Evolutionary conservation across 2,329 filamentous ascomycete species (phyloP).

Genomic region (Diplodia sapinea): DNA sequence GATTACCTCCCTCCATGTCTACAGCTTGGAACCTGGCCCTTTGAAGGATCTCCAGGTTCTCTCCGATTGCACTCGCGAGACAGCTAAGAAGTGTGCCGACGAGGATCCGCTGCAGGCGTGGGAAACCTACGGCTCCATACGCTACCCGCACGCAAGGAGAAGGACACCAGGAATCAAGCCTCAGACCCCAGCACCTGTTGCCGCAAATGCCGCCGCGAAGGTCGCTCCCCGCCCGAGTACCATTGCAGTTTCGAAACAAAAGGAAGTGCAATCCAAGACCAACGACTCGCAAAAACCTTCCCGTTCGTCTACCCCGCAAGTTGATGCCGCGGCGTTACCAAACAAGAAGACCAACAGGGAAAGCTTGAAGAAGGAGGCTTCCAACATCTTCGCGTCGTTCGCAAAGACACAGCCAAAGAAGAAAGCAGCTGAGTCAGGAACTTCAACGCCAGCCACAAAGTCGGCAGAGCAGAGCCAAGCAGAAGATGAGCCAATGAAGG

Average conservation of each 20-base stretch:
- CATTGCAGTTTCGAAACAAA: slow-evolving; percentile 33
- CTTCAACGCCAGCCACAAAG: slow-evolving; percentile 43
- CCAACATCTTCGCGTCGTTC: slow-evolving; percentile 79
- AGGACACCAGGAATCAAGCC: slow-evolving; percentile 45
- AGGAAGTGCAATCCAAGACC: slow-evolving; percentile 36
- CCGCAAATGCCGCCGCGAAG: slow-evolving; percentile 36
- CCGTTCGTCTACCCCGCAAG: slow-evolving; percentile 43
- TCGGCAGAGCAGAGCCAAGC: slow-evolving; percentile 38
- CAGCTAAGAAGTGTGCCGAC: slow-evolving; percentile 60
- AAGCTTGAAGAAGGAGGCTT: slow-evolving; percentile 63
- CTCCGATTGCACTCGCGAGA: slow-evolving; percentile 69
- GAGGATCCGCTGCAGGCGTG: slow-evolving; percentile 66
- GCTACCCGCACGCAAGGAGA: slow-evolving; percentile 71
- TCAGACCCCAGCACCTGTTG: slow-evolving; percentile 37
- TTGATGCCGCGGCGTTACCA: slow-evolving; percentile 35
- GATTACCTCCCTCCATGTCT: slow-evolving; percentile 83
- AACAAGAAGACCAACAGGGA: slow-evolving; percentile 46
- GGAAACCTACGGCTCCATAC: slow-evolving; percentile 74
- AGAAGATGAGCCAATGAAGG: slow-evolving; percentile 60
- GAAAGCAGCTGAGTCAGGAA: slow-evolving; percentile 48
- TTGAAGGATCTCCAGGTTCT: slow-evolving; percentile 69
- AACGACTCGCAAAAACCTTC: slow-evolving; percentile 44
- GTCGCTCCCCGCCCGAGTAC: slow-evolving; percentile 36
- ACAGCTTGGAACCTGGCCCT: slow-evolving; percentile 76
- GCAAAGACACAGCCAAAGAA: slow-evolving; percentile 69